These are phyloP conservation scores for Fraxinus paxiana DNA, from an alignment of 305 asterid species.

Conservation along the genomic window DNA sequence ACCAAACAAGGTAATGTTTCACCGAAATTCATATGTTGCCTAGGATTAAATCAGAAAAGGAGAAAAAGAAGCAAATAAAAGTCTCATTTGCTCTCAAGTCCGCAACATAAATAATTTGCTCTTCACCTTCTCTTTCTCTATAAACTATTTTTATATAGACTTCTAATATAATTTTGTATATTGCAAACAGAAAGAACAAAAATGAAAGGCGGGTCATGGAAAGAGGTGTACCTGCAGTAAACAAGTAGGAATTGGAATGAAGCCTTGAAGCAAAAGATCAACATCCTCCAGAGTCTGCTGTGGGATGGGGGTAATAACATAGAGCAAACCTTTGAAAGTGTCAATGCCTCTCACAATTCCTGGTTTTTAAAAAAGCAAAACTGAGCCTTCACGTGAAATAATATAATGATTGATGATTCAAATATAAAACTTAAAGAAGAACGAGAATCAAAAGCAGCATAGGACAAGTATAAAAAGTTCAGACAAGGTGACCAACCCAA, in stretches of 20 bases:
- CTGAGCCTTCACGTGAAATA: constrained; percentile 8
- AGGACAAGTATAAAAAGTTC: not conserved
- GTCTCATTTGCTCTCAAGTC: not conserved
- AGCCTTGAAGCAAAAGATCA: constrained; percentile 80
- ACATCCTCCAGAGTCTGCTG: constrained; percentile 62
- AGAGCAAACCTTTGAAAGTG: constrained; percentile 49
- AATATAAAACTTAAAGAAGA: constrained; percentile 1
- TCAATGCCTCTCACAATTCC: constrained; percentile 88
- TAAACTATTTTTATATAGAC: not conserved
- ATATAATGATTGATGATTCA: not conserved
- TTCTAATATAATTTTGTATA: not conserved
- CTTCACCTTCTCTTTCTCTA: not conserved
- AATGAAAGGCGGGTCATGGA: not conserved
- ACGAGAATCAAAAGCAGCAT: not conserved
- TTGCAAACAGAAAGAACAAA: not conserved
- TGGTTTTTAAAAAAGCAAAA: constrained; percentile 29
- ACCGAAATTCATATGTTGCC: not conserved
- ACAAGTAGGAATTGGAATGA: constrained; percentile 59
- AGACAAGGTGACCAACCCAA: constrained; percentile 55
- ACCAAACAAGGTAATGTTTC: not conserved
- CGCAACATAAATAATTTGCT: not conserved
- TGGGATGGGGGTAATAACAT: constrained; percentile 79
- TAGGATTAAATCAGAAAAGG: not conserved
- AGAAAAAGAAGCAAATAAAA: not conserved
- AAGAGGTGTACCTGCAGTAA: constrained; percentile 62